Evolutionary conservation across 257 asterid species (phyloP).

Genomic region (Scutellaria barbata): DNA sequence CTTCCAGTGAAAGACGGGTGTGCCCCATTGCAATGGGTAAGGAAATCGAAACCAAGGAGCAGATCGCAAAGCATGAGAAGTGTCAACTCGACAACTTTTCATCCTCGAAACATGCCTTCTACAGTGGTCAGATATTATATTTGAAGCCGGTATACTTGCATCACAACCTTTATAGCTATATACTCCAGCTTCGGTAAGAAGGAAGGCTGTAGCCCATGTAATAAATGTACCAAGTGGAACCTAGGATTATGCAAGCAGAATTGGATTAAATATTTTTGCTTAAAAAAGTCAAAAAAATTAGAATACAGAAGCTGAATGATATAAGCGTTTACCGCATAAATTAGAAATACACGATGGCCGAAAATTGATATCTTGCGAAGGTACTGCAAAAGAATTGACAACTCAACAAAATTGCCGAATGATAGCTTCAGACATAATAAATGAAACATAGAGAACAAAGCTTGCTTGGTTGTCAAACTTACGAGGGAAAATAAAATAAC

Average conservation of each 20-base stretch:
- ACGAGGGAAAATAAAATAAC: slow-evolving; percentile 88
- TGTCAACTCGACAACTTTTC: slow-evolving; percentile 86
- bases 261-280: slow-evolving; percentile 11
- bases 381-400: slow-evolving; percentile 68
- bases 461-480: slow-evolving; percentile 42
- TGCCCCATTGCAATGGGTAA: slow-evolving; percentile 97
- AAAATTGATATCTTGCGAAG: slow-evolving; percentile 89
- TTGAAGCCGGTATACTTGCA: slow-evolving; percentile 72
- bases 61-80: slow-evolving; percentile 78
- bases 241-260: slow-evolving; percentile 44
- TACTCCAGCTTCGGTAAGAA: slow-evolving; percentile 81
- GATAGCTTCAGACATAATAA: slow-evolving; percentile 5
- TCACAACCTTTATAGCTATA: slow-evolving; percentile 94
- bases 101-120: slow-evolving; percentile 78
- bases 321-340: slow-evolving; percentile 69
- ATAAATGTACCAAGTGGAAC: slow-evolving; percentile 83
- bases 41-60: slow-evolving; percentile 98
- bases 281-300: neutral
- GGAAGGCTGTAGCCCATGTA: slow-evolving; percentile 85
- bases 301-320: neutral
- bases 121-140: slow-evolving; percentile 83
- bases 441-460: neutral
- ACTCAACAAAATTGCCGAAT: slow-evolving; percentile 17
- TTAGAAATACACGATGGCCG: slow-evolving; percentile 91
- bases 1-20: slow-evolving; percentile 89